Percentiles rank a stretch among this genome's conserved stretches.
Evolutionary conservation across 2,329 filamentous ascomycete genomes (phyloP).

Genomic region (Rhinocladiella similis): DNA sequence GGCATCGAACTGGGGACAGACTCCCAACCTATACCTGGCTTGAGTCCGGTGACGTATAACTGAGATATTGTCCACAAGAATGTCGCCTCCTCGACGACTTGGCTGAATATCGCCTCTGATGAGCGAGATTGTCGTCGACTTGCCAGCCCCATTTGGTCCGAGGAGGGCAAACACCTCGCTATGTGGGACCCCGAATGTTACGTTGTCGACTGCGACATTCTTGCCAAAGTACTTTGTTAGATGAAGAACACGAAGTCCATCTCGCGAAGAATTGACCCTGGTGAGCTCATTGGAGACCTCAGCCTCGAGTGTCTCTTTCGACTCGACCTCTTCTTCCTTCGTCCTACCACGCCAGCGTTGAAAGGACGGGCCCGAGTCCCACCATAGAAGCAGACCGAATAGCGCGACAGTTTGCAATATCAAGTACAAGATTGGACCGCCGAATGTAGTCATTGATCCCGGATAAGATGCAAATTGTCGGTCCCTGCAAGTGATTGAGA

Average conservation of each 20-base stretch:
- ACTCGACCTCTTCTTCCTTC: slow-evolving; percentile 44
- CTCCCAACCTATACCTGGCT: slow-evolving; percentile 78
- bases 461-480: slow-evolving; percentile 67
- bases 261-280: slow-evolving; percentile 60
- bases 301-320: slow-evolving; percentile 44
- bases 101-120: slow-evolving; percentile 87
- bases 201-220: slow-evolving; percentile 80
- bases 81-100: slow-evolving; percentile 68
- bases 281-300: slow-evolving; percentile 66
- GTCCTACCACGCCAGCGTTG: slow-evolving; percentile 51
- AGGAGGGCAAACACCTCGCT: slow-evolving; percentile 87
- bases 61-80: slow-evolving; percentile 76
- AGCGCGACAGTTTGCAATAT: slow-evolving; percentile 70
- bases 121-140: slow-evolving; percentile 83
- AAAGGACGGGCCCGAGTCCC: slow-evolving; percentile 72
- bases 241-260: slow-evolving; percentile 76
- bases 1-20: slow-evolving; percentile 85
- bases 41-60: slow-evolving; percentile 70
- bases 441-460: slow-evolving; percentile 71
- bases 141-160: slow-evolving; percentile 88
- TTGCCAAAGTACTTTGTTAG: slow-evolving; percentile 76
- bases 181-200: slow-evolving; percentile 76
- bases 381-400: slow-evolving; percentile 73
- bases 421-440: slow-evolving; percentile 81
- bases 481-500: slow-evolving; percentile 71